phyloP scores from a whole-genome alignment of 1,284 basidiomycete species.

The Chondrostereum purpureum region DNA sequence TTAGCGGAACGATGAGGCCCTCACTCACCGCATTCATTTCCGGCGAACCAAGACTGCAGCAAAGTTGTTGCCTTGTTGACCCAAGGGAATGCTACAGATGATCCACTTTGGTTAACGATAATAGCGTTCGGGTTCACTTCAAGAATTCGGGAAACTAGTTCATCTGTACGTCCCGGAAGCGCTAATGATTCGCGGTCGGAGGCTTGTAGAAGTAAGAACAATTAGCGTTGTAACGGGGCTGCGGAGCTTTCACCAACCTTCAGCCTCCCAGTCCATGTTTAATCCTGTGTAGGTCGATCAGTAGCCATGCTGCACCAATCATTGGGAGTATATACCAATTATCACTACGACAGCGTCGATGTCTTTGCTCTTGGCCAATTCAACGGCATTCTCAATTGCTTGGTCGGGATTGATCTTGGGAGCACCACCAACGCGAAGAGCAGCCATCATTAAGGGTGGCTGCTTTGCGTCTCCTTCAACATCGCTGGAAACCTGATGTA shows the following conservation, averaged over 20 bases:
- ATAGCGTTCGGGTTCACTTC: not conserved
- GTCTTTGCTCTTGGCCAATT: not conserved
- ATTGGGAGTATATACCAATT: too few relatives aligned
- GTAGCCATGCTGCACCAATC: too few relatives aligned
- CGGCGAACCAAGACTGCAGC: not conserved
- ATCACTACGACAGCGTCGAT: not conserved
- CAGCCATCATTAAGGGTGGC: not conserved
- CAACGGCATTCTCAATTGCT: not conserved
- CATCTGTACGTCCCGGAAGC: not conserved
- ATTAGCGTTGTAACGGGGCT: too few relatives aligned
- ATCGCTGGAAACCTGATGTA: not conserved
- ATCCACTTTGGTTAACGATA: not conserved
- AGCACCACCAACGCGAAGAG: not conserved
- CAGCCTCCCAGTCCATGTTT: not conserved
- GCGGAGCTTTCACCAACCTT: too few relatives aligned
- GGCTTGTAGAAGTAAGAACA: too few relatives aligned
- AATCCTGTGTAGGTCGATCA: not conserved
- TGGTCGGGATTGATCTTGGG: not conserved
- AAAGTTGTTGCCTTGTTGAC: not conserved
- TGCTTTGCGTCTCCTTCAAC: not conserved
- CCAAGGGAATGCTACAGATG: not conserved
- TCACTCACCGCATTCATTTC: not conserved
- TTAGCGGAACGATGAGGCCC: not conserved
- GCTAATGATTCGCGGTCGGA: not conserved
- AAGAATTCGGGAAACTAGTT: not conserved